phyloP scores from a whole-genome alignment of 352 stramenopile species.

The Salisapilia sapeloensis region DNA sequence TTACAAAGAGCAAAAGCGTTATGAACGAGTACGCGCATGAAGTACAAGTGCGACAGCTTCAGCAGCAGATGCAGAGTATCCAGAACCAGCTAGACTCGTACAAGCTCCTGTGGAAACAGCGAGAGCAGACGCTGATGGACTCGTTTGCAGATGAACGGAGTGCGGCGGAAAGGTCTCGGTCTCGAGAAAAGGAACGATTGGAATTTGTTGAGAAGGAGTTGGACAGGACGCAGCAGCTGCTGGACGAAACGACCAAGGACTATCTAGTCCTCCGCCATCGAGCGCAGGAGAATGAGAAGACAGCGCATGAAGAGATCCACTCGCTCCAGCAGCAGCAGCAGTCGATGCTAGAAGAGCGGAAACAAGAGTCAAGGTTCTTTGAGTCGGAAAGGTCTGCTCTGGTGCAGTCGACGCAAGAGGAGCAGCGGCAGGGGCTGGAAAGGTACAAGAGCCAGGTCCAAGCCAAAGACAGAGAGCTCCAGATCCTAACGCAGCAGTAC shows the following conservation, averaged over 20 bases:
- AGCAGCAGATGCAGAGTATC: conserved; percentile 30
- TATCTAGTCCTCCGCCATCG: conserved; percentile 60
- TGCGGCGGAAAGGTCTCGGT: too few species aligned
- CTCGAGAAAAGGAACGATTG: conserved; percentile 13
- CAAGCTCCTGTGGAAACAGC: conserved; percentile 30
- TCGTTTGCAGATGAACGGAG: conserved; percentile 30
- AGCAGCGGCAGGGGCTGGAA: conserved; percentile 31
- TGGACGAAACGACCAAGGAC: conserved; percentile 57
- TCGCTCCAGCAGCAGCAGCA: conserved; percentile 19
- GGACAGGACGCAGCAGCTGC: conserved; percentile 29
- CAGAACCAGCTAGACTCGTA: conserved; percentile 38
- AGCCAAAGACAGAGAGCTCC: conserved; percentile 40
- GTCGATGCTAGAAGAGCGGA: conserved; percentile 18
- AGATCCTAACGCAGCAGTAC: conserved; percentile 67
- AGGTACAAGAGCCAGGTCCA: conserved; percentile 37
- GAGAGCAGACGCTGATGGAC: conserved; percentile 33
- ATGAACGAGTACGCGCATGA: conserved; percentile 68
- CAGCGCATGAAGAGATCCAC: conserved; percentile 38
- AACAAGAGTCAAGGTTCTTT: conserved; percentile 17
- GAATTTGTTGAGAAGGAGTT: conserved; percentile 22
- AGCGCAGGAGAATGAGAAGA: conserved; percentile 34
- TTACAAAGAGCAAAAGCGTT: conserved; percentile 22
- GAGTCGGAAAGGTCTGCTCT: conserved; percentile 22
- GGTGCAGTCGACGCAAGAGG: conserved; percentile 23
- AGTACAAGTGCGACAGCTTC: conserved; percentile 32